Base-by-base conservation (phyloP, 495 filamentous ascomycete genomes). In the Venustampulla echinocandica region DNA sequence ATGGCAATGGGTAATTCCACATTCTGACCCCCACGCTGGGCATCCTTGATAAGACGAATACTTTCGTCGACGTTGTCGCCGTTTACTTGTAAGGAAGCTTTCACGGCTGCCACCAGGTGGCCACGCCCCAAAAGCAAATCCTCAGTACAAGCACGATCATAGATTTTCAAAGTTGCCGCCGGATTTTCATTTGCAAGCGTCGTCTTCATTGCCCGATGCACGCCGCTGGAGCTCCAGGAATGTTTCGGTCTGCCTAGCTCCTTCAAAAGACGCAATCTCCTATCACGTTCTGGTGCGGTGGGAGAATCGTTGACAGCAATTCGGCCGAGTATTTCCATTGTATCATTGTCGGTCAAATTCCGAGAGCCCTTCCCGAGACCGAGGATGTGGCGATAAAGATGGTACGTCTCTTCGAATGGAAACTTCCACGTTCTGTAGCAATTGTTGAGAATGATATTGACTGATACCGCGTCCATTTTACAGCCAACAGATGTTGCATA, bases 391-490 rank as follows among this genome's bases (percentile, higher is more conserved):
- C 54, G 51, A 56, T 62, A 68, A 15, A 75, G 44, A 2, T 42
- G 36, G 25, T 58, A 56, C 6, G 71, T 38, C n/a, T 70, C 64
- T 5, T 38, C 15, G 45, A 65, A 73, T 5, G 62, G 47, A 33
- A 72, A 52, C 1, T 62, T 61, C 60, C 61, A 70, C 10, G 53
- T 50, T 20, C 50, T 42, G 33, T 52, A 51, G 41, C 61, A 69
- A 34, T 61, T 58, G 14, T 54, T 44, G 4, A 77, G 55, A 44
- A 77, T 63, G 5, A 61, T 50, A 47, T 70, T 72, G 48, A 58
- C 60, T 42, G 70, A 60, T 4, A 52, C 46, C 2, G 62, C 55
- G 33, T 69, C 63, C 10, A 69, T 46, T 2, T 53, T 45, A 45
- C 63, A 65, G 10, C 64, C 64, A 4, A 55, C 19, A 37, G 35